Base-by-base conservation (phyloP, 345 rosid genomes). In the Melaleuca alternifolia region DNA sequence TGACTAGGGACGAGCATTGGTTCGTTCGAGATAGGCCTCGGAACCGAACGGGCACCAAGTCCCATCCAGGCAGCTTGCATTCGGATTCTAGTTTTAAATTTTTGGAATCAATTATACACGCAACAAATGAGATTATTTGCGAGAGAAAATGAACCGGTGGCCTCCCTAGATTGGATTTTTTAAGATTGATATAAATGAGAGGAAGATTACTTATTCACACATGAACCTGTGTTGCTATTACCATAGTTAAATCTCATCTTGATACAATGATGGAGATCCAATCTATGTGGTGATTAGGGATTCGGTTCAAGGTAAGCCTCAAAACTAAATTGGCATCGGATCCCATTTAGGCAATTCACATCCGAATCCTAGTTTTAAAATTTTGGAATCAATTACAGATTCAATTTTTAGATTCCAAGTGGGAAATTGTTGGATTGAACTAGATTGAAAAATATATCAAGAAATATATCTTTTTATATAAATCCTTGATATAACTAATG, bases 291-390 rank as follows among this genome's bases (percentile, higher is more conserved):
- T 6, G 0, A 0, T 1, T 5, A 71, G 6, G 3, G 6, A 0
- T 2, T 1, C 0, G 2, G 0, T 62, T 62, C 6, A 0, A 7
- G 23, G 11, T 9, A 0, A 0, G 0, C 8, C 20, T 7, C 18
- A 7, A 0, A 62, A 30, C 41, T 41, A 41, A 41, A 41, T 4
- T 15, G 2, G 21, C 3, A 62, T 6, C 2, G 41, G 41, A 41
- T 41, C 41, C 41, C 41, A 41, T 41, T 41, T 4, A 4, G 41
- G 41, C 41, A 41, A 41, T 11, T 54, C 1, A 1, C 0, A 1
- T 24, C 24, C 3, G 1, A 0, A 24, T 57, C 7, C 3, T 28
- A 10, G 5, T 57, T 57, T 3, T 10, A 10, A 57, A n/a, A 24
- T 24, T 4, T 65, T 65, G 11, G 11, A 30, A 14, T 4, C 33